These are phyloP conservation scores for Lignosus rhinocerotis DNA, from an alignment of 1,284 basidiomycete species.

Conservation along the genomic window DNA sequence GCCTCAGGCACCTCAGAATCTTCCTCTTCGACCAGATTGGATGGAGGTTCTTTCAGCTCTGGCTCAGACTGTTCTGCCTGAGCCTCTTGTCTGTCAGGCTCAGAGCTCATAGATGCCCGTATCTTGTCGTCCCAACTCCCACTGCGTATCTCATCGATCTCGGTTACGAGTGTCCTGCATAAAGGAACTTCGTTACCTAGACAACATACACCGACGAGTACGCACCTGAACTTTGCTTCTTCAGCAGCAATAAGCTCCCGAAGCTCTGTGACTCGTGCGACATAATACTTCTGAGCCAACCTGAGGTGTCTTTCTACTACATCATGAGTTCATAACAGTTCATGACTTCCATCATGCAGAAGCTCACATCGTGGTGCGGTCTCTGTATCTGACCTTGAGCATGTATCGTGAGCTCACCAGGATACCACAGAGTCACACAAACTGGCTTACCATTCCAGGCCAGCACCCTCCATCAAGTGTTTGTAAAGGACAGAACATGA, in stretches of 20 bases:
- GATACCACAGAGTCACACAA: not conserved
- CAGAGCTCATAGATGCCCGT: slow-evolving; percentile 38
- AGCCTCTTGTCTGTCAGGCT: slow-evolving; percentile 9
- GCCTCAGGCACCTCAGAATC: not conserved
- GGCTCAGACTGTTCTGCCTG: not conserved
- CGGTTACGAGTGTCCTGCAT: slow-evolving; percentile 47
- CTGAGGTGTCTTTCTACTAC: slow-evolving; percentile 48
- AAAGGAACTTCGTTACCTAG: too few species aligned
- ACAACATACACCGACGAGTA: slow-evolving; percentile 5
- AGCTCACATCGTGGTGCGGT: slow-evolving; percentile 23
- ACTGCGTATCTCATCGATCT: slow-evolving; percentile 74
- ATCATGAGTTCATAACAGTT: not conserved
- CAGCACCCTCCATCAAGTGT: slow-evolving; percentile 67
- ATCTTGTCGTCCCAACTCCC: slow-evolving; percentile 68
- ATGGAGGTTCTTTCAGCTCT: not conserved
- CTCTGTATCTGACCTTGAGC: slow-evolving; percentile 23
- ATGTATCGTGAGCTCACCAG: slow-evolving; percentile 1
- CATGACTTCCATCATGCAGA: not conserved
- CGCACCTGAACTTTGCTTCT: slow-evolving; percentile 78
- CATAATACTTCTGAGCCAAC: slow-evolving; percentile 75
- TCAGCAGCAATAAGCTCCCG: slow-evolving; percentile 67
- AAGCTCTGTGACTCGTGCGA: slow-evolving; percentile 69
- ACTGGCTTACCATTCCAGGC: slow-evolving; percentile 60
- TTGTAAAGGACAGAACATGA: slow-evolving; percentile 69
- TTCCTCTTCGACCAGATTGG: not conserved